Evolutionary conservation across 1,284 basidiomycete species (phyloP), one percentile per base, ranked within the genome.

Genomic region (Leccinum laetum): DNA sequence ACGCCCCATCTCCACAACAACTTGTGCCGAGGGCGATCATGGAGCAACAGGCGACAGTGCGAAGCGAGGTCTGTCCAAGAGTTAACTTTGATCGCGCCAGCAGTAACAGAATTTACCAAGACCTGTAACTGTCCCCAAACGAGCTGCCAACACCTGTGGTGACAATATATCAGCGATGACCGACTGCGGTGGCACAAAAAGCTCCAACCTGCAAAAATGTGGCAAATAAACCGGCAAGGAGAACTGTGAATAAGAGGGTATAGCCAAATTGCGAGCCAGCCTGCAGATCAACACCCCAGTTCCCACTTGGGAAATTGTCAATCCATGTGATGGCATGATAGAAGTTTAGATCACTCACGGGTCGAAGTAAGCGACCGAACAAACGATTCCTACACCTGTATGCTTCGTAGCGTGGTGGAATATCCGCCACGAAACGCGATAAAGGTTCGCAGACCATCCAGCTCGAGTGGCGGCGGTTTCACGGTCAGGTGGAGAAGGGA

Each of bases 191-290:
- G 7, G 35, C 21, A 53, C 0, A 18, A 53, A 21, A 21, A 18
- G 41, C 18, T 26, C 58, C 21, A 10, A 77, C 84, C 80, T 89
- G 88, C 29, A 89, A 79, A 60, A 88, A 80, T 9, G 88, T 84
- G 4, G 89, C 91, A 58, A 90, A 84, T 9, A 92, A 67, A 16
- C 90, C 89, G 2, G 92, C 80, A 39, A 93, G 71, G 7, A 94
- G 82, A 41, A 94, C 86, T 64, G 90, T 81, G 74, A 93, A 93
- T 46, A 94, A 81, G 5, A 93, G 81, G 67, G 86, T 85, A 78
- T 93, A 94, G 1, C 91, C 91, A 68, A 82, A 89, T 59, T 83
- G 75, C 11, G 86, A 86, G 8, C 88, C 88, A 10, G 86, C 86
- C 70, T 84, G 81, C 14, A 87, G 76, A 72, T 87, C 86, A 24